Percentiles rank a stretch among this genome's conserved stretches.
These are phyloP conservation scores for Alnus glutinosa DNA, from an alignment of 306 rosid species.

Conservation along the genomic window DNA sequence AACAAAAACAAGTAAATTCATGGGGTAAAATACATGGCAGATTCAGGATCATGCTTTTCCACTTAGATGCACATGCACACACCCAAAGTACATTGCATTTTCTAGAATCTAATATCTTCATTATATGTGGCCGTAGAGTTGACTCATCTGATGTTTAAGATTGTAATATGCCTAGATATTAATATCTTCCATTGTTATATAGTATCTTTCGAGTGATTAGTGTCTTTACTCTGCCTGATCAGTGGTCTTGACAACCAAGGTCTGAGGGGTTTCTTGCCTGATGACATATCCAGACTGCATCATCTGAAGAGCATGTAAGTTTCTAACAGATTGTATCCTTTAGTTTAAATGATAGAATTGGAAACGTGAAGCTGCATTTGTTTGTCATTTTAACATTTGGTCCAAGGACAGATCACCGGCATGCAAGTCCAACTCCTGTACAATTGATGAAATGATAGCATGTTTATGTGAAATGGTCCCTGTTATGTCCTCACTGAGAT, in stretches of 20 bases:
- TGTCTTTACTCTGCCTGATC: slow-evolving; percentile 44
- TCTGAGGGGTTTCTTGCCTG: slow-evolving; percentile 77
- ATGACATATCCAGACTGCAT: slow-evolving; percentile 67
- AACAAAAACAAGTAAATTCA: not conserved
- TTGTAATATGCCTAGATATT: not conserved
- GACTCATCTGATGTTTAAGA: not conserved
- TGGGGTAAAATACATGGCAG: not conserved
- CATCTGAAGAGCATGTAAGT: slow-evolving; percentile 84
- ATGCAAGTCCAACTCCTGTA: not conserved
- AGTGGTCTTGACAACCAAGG: slow-evolving; percentile 96
- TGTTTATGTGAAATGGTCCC: not conserved
- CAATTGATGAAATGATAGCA: slow-evolving; percentile 22
- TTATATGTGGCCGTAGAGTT: not conserved
- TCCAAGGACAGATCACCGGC: slow-evolving; percentile 4
- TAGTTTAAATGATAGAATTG: not conserved
- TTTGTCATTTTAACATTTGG: not conserved
- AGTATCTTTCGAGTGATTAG: slow-evolving; percentile 28
- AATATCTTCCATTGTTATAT: slow-evolving; percentile 6
- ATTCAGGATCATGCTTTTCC: not conserved
- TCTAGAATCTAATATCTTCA: not conserved
- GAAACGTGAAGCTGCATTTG: not conserved
- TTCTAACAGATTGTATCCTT: slow-evolving; percentile 17
- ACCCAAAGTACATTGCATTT: not conserved
- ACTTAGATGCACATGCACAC: not conserved
- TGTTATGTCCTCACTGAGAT: not conserved